These are phyloP conservation scores for Leishmania mexicana DNA, from an alignment of 208 protist species.

Conservation along the genomic window DNA sequence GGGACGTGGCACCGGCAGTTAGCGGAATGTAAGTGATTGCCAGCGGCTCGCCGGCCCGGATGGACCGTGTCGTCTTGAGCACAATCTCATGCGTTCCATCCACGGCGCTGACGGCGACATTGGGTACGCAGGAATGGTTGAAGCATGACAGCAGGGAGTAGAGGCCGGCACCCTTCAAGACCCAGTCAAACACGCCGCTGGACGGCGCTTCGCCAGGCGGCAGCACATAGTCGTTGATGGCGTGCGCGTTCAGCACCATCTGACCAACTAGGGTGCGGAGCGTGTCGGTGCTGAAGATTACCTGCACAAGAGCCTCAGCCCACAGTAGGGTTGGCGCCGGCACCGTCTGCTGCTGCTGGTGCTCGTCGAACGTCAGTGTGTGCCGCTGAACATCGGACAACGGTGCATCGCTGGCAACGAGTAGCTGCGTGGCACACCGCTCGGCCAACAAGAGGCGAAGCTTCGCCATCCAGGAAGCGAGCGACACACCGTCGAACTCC, in stretches of 20 bases:
- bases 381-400: neutral
- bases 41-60: slow-evolving; percentile 58
- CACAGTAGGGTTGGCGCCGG: slow-evolving; percentile 25
- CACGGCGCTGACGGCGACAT: slow-evolving; percentile 42
- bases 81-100: slow-evolving; percentile 70
- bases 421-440: slow-evolving; percentile 31
- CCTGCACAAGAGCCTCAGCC: slow-evolving; percentile 51
- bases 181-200: slow-evolving; percentile 33
- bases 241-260: slow-evolving; percentile 77
- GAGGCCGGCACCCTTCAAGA: slow-evolving; percentile 75
- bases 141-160: slow-evolving; percentile 74
- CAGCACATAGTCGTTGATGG: slow-evolving; percentile 57
- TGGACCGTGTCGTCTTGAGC: slow-evolving; percentile 47
- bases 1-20: slow-evolving; percentile 23
- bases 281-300: slow-evolving; percentile 55
- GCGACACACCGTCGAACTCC: slow-evolving; percentile 47
- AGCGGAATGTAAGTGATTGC: slow-evolving; percentile 85
- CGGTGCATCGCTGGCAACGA: slow-evolving; percentile 15
- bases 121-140: slow-evolving; percentile 84
- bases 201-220: neutral
- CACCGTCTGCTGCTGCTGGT: neutral
- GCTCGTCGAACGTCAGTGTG: neutral
- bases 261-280: slow-evolving; percentile 70
- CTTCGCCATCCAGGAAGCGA: slow-evolving; percentile 39
- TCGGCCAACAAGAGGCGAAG: slow-evolving; percentile 37